Base-by-base conservation (phyloP, 495 filamentous ascomycete genomes). In the Penicillium salamii region DNA sequence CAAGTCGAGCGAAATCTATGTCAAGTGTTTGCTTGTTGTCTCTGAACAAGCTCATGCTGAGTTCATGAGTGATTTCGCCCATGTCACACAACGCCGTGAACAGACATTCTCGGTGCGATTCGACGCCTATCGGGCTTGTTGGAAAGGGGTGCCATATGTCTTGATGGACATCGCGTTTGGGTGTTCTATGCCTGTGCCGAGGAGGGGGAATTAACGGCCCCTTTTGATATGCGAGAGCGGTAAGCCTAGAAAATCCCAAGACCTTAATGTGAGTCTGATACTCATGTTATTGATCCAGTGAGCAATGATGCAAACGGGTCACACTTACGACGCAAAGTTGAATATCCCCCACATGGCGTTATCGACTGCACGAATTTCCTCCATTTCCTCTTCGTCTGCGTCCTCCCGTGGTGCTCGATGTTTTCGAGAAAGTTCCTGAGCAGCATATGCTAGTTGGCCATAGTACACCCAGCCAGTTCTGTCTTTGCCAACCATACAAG, bases 141-240 rank as follows among this genome's bases (percentile, higher is more conserved):
- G 69, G 69, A 47, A 69, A 72, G 1, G 63, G 60, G 1, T 47
- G 43, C 67, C 69, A 72, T 1, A 52, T 29, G 17, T 69, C 64
- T 8, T 38, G 46, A 14, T 63, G 51, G n/a, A 61, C 40, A 4
- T 57, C 42, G 35, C 55, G 57, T 12, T 41, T 37, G 6, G 49
- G 43, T 1, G 49, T 32, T 3, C 24, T 33, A 56, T 18, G 61
- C 41, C 42, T 52, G 49, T 17, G 29, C 32, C 17, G 62, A 54
- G 12, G 57, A 19, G 21, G 44, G 28, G 31, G 38, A 46, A 20
- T 46, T 38, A 21, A 47, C 20, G 32, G 50, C 26, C 2, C 57
- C 32, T 32, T 68, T 56, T 56, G 65, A 63, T 59, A 71, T 57
- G 33, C 60, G 38, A 32, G 52, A 57, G 20, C 54, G 51, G 32